Percentiles rank a stretch among this genome's conserved stretches.
phyloP scores from a whole-genome alignment of 148 eudicot genomes.

The Dysphania ambrosioides region DNA sequence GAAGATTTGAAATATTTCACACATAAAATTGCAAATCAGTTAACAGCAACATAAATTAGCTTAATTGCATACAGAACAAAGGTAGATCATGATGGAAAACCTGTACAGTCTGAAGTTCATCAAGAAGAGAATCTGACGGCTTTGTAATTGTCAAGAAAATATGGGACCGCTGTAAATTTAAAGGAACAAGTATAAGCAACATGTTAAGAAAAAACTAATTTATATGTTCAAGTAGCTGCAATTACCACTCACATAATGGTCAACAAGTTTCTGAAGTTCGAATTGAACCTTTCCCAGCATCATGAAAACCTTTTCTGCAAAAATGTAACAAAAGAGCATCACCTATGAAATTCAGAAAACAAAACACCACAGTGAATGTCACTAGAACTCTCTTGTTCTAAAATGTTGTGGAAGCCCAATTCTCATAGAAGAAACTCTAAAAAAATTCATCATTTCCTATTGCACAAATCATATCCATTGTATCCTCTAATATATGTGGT shows the following conservation, averaged over 20 bases:
- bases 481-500: too few species aligned
- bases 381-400: not conserved
- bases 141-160: constrained; percentile 68
- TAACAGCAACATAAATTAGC: not conserved
- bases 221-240: not conserved
- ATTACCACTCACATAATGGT: constrained; percentile 64
- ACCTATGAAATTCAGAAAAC: not conserved
- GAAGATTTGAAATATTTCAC: not conserved
- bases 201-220: constrained; percentile 2
- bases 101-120: constrained; percentile 94
- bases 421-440: not conserved
- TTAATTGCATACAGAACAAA: not conserved
- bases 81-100: constrained; percentile 39
- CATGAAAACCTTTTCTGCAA: constrained; percentile 65
- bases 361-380: not conserved
- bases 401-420: not conserved
- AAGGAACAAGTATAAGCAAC: constrained; percentile 14
- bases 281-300: constrained; percentile 76
- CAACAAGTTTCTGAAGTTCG: constrained; percentile 86
- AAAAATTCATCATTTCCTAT: too few species aligned
- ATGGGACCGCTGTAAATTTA: constrained; percentile 68
- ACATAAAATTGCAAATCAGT: not conserved
- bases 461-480: too few species aligned
- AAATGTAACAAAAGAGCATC: constrained; percentile 10
- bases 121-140: constrained; percentile 90